Percentiles rank a stretch among this genome's conserved stretches.
Conservation (phyloP, 352 stramenopile genomes). For the Globisporangium radiosum region DNA sequence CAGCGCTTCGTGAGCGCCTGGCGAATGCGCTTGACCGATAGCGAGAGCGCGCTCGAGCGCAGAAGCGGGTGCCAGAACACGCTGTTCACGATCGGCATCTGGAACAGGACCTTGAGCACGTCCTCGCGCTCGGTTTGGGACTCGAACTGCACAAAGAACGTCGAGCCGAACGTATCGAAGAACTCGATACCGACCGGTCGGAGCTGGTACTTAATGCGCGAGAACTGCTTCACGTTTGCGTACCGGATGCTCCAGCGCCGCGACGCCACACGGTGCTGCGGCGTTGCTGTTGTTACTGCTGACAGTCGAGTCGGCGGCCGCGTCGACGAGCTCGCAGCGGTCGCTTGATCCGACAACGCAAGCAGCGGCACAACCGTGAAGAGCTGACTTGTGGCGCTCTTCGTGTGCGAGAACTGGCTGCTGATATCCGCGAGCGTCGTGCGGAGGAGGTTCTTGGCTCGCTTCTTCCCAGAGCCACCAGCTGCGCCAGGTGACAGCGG, state of each 20-base stretch:
- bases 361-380: constrained; percentile 43
- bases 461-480: constrained; percentile 25
- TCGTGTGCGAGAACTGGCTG: constrained; percentile 35
- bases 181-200: constrained; percentile 72
- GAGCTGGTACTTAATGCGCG: constrained; percentile 74
- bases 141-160: constrained; percentile 73
- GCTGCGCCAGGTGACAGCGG: background rate
- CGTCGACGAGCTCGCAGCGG: background rate
- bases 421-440: constrained; percentile 47
- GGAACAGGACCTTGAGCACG: constrained; percentile 60
- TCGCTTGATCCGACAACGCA: background rate
- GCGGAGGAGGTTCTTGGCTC: constrained; percentile 41
- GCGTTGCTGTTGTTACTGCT: background rate
- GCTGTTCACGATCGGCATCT: constrained; percentile 78
- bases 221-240: constrained; percentile 62
- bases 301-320: background rate
- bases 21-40: constrained; percentile 65
- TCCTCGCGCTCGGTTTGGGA: constrained; percentile 45
- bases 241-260: constrained; percentile 64
- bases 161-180: constrained; percentile 60
- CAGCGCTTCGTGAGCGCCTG: constrained; percentile 67
- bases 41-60: constrained; percentile 44
- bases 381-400: constrained; percentile 21
- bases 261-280: background rate
- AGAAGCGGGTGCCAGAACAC: constrained; percentile 75